Evolutionary conservation across 768 basidiomycete genomes (phyloP).

Genomic region (Tylopilus rubrobrunneus): DNA sequence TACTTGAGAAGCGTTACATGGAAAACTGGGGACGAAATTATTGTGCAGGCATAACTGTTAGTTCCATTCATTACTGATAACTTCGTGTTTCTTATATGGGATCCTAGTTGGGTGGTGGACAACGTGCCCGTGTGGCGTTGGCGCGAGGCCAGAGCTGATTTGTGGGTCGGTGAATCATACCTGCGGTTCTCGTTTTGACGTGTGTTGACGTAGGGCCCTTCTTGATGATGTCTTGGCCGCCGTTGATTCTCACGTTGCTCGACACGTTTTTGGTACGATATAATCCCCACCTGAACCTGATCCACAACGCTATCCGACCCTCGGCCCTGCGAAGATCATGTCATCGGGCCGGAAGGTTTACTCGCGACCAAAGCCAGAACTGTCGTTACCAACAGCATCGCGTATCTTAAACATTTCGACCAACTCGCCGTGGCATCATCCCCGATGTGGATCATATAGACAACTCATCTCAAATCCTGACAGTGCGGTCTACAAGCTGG

Average conservation of each 20-base stretch:
- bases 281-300: background rate
- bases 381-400: constrained; percentile 82
- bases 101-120: constrained; percentile 71
- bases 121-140: constrained; percentile 77
- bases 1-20: background rate
- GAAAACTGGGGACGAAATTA: background rate
- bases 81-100: constrained; percentile 14
- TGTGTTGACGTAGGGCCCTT: constrained; percentile 45
- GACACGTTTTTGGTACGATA: constrained; percentile 70
- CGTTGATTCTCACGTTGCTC: constrained; percentile 83
- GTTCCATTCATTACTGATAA: constrained; percentile 14
- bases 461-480: constrained; percentile 55
- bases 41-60: constrained; percentile 52
- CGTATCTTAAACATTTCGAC: constrained; percentile 79
- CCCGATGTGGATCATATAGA: constrained; percentile 69
- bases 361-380: constrained; percentile 81
- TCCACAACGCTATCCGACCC: background rate
- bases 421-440: constrained; percentile 74
- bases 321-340: constrained; percentile 51
- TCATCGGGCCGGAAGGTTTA: constrained; percentile 82
- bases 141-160: constrained; percentile 87
- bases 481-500: constrained; percentile 66
- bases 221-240: constrained; percentile 90
- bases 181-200: background rate
- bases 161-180: constrained; percentile 42